Evolutionary conservation across 257 asterid species (phyloP).

Genomic region (Solanum appendiculatum): DNA sequence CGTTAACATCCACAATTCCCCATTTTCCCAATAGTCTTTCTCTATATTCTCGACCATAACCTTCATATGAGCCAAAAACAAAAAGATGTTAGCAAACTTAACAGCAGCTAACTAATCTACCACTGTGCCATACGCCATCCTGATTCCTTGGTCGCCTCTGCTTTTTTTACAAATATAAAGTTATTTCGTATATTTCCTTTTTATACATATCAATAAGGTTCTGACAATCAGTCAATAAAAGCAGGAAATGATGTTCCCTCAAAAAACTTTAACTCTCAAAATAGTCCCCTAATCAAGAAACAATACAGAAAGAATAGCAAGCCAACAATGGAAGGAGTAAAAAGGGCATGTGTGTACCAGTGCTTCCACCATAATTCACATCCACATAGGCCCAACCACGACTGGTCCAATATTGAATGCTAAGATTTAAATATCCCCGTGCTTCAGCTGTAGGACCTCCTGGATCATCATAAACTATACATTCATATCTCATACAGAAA

Average conservation of each 20-base stretch:
- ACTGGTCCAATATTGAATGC: constrained; percentile 94
- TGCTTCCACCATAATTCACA: constrained; percentile 98
- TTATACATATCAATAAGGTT: background rate
- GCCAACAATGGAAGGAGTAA: background rate
- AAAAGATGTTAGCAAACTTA: background rate
- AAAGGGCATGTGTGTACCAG: constrained; percentile 37
- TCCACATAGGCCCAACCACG: constrained; percentile 99
- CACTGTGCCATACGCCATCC: background rate
- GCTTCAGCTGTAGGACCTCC: constrained; percentile 98
- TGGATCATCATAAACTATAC: constrained; percentile 10
- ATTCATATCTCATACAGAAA: background rate
- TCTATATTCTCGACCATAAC: constrained; percentile 91
- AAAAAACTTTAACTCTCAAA: background rate
- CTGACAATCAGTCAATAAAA: background rate
- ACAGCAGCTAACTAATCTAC: background rate
- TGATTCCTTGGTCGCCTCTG: background rate
- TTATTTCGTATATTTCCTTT: background rate
- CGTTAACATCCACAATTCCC: constrained; percentile 93
- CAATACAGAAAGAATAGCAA: background rate
- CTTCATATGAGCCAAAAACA: constrained; percentile 25
- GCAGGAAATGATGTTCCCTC: background rate
- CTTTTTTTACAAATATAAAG: background rate
- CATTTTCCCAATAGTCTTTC: constrained; percentile 76
- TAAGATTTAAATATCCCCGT: constrained; percentile 70
- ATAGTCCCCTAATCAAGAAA: background rate